These are phyloP conservation scores for Areca catechu DNA, from an alignment of 176 grass and related monocot species.

Conservation along the genomic window DNA sequence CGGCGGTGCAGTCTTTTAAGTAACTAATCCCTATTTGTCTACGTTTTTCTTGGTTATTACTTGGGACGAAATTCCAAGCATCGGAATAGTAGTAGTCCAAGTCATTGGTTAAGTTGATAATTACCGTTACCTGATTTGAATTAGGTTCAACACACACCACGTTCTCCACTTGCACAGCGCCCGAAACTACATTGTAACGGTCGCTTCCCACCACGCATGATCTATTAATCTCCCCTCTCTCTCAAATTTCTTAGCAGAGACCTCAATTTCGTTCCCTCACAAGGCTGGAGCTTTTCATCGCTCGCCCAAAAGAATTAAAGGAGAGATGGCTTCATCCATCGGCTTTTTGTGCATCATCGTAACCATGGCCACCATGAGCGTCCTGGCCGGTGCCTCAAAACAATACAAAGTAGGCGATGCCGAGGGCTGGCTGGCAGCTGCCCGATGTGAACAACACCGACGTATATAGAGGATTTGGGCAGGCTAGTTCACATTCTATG, in stretches of 20 bases:
- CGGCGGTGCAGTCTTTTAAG: too few relatives aligned
- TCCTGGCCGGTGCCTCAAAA: not conserved
- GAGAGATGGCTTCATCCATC: constrained; percentile 11
- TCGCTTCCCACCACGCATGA: not conserved
- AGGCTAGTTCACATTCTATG: constrained; percentile 35
- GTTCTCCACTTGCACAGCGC: constrained; percentile 17
- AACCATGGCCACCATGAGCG: not conserved
- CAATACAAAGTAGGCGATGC: constrained; percentile 55
- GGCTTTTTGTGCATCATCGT: not conserved
- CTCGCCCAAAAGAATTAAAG: not conserved
- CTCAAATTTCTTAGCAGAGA: too few relatives aligned
- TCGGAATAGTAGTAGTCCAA: too few relatives aligned
- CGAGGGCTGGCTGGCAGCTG: constrained; percentile 51
- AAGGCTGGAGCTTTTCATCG: too few relatives aligned
- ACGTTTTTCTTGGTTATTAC: too few relatives aligned
- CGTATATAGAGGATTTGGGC: constrained; percentile 61
- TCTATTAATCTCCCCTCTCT: not conserved
- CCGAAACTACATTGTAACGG: constrained; percentile 3
- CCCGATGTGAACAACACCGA: constrained; percentile 33
- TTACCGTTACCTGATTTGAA: too few relatives aligned
- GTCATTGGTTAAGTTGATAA: too few relatives aligned
- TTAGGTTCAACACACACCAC: constrained; percentile 6
- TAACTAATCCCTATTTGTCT: too few relatives aligned
- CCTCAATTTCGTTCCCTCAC: too few relatives aligned
- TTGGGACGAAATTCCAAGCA: too few relatives aligned